Evolutionary conservation across 2,329 filamentous ascomycete genomes (phyloP), one percentile per base, ranked within the genome.

Genomic region (Ophiobolus disseminans): DNA sequence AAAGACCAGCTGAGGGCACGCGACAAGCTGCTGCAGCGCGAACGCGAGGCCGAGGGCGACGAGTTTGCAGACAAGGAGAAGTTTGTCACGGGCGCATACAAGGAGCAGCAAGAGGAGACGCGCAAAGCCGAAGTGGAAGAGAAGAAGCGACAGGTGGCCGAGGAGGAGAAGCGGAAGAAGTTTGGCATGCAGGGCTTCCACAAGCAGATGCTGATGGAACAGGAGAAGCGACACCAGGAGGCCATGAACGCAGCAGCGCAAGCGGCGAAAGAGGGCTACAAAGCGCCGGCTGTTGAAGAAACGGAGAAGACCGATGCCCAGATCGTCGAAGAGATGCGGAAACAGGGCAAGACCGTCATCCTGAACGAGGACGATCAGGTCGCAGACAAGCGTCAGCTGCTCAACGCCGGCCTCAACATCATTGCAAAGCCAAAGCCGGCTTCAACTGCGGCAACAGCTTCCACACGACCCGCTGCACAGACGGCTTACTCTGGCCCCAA

Each of bases 71-170:
- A 87, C 62, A 94, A 92, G 75, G 90, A 94, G 68, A 90, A 87
- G 73, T 94, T 94, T 60, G 90, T 94, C 25, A 94, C 90, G 0
- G 87, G 86, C 48, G 89, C 89, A 26, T 95, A 94, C 70, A 90
- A 89, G 76, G 81, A 82, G 65, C 89, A 93, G 67, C 89, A 92
- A 65, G 88, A 88, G 68, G 90, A 92, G 71, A 86, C 90, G 57
- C 78, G 80, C 58, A 77, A 80, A 45, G 66, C 89, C 7, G 88
- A 92, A 65, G 87, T 86, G 56, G 88, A 90, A 66, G 89, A 94
- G 74, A 82, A 79, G 66, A 75, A 72, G 49, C 78, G 80, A 48
- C 86, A 90, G 61, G 88, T 87, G 62, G 82, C 79, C 28, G 83
- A 86, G 81, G 80, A 82, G 19, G 81, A 80, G 69, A 86, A 85